Evolutionary conservation across 306 rosid genomes (phyloP).

Genomic region (Gastrolobium villosum): DNA sequence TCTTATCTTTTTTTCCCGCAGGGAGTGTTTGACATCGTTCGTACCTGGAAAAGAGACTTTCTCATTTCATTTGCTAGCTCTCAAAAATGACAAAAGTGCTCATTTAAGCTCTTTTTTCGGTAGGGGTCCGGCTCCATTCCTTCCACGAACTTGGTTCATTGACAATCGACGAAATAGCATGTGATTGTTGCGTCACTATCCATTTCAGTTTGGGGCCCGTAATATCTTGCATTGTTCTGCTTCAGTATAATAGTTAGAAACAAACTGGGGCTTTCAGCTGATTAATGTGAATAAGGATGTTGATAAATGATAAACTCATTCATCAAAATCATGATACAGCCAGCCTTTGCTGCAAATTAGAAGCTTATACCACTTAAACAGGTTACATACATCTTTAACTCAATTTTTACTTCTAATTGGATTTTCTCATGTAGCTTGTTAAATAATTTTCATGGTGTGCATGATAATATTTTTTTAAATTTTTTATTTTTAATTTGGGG

Average conservation of each 20-base stretch:
- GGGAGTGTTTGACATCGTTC: constrained; percentile 48
- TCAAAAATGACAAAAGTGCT: constrained; percentile 36
- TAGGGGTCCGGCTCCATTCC: constrained; percentile 54
- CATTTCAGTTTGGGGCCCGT: constrained; percentile 49
- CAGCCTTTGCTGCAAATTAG: constrained; percentile 30
- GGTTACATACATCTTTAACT: constrained; percentile 24
- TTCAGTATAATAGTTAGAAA: constrained; percentile 22
- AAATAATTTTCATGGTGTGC: constrained; percentile 5
- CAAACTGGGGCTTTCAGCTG: constrained; percentile 38
- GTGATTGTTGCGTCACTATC: constrained; percentile 52
- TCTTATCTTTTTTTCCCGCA: constrained; percentile 26
- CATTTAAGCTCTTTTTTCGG: constrained; percentile 39
- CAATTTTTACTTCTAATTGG: background rate
- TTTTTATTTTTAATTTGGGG: too few species aligned
- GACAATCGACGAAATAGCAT: constrained; percentile 32
- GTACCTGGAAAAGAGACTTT: constrained; percentile 43
- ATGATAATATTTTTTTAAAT: too few species aligned
- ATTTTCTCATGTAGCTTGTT: background rate
- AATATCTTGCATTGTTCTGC: constrained; percentile 34
- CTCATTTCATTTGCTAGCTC: constrained; percentile 43
- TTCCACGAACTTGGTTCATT: constrained; percentile 32
- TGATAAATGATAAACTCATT: constrained; percentile 25
- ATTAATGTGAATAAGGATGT: constrained; percentile 6
- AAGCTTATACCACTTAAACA: background rate
- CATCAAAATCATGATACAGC: constrained; percentile 14